Evolutionary conservation across 208 protist species (phyloP).

Genomic region (Leishmania gerbilli): DNA sequence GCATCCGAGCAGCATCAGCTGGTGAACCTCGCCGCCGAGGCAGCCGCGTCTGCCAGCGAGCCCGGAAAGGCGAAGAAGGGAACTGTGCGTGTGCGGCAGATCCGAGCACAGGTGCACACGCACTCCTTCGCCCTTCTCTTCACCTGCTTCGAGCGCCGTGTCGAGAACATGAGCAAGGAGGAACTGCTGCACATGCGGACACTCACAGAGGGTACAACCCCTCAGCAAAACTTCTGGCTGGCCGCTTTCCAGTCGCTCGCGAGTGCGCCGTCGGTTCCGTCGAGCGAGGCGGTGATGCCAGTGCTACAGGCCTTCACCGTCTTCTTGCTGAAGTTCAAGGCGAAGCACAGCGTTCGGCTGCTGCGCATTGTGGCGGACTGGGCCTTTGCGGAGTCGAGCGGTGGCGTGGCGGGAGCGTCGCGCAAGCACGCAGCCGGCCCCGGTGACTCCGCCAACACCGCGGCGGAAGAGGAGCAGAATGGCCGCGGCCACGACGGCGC

Average conservation of each 20-base stretch:
- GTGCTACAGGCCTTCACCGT: conserved; percentile 79
- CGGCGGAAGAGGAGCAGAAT: conserved; percentile 22
- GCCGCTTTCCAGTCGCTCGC: conserved; percentile 77
- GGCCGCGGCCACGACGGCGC: conserved; percentile 25
- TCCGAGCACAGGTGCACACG: conserved; percentile 62
- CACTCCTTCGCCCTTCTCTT: conserved; percentile 83
- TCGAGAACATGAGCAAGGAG: conserved; percentile 71
- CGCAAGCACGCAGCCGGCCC: conserved; percentile 4
- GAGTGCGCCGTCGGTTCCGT: conserved; percentile 50
- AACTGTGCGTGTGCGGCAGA: conserved; percentile 16
- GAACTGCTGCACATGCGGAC: conserved; percentile 71
- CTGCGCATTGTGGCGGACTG: conserved; percentile 71
- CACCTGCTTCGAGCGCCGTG: conserved; percentile 61
- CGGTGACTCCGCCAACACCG: conserved; percentile 12
- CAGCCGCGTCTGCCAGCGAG: conserved; percentile 1
- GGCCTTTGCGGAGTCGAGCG: conserved; percentile 67
- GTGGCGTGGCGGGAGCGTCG: conserved; percentile 15
- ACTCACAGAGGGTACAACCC: conserved; percentile 52
- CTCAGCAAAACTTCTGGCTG: conserved; percentile 83
- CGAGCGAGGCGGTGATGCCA: conserved; percentile 65
- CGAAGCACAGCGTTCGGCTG: conserved; percentile 70
- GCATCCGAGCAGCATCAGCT: conserved; percentile 35
- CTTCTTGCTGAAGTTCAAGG: conserved; percentile 91
- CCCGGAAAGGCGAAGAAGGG: conserved; percentile 16
- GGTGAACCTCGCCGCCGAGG: conserved; percentile 16